These are phyloP conservation scores for Saccharomycopsis sp. DNA, from an alignment of 805 yeast genomes.

Conservation along the genomic window DNA sequence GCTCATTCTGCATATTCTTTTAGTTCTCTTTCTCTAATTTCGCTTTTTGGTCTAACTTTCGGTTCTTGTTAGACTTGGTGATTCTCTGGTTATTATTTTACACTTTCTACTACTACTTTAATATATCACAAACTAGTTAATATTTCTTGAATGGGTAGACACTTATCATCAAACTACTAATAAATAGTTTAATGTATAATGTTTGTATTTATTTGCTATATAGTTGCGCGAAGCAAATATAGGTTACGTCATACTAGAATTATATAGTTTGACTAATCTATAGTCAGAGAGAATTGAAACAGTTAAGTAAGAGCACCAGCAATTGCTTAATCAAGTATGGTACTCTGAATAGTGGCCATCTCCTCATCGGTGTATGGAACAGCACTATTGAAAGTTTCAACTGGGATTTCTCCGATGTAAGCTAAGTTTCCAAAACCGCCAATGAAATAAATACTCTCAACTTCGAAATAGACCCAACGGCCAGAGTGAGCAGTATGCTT, in stretches of 20 bases:
- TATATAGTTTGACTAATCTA: not conserved
- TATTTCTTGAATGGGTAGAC: no score
- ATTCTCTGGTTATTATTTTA: no score
- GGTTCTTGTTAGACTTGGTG: not conserved
- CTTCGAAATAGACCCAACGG: constrained; percentile 56
- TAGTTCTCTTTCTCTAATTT: not conserved
- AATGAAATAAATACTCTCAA: constrained; percentile 54
- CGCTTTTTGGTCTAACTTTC: not conserved
- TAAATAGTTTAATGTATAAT: no score
- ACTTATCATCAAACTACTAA: no score
- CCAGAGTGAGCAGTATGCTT: constrained; percentile 48
- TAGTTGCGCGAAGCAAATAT: no score
- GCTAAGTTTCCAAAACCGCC: constrained; percentile 82
- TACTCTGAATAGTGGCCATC: not conserved
- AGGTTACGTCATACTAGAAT: no score
- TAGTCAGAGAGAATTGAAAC: not conserved
- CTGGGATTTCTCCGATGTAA: constrained; percentile 60
- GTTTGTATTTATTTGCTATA: no score
- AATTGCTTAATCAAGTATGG: not conserved
- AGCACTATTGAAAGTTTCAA: constrained; percentile 45
- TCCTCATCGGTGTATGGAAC: constrained; percentile 12
- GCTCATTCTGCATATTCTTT: not conserved
- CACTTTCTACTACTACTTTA: not conserved
- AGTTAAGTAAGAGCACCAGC: no score
- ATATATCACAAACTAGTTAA: no score